These are phyloP conservation scores for Pichia sp. DNA, from an alignment of 1,139 yeast species.

Conservation along the genomic window DNA sequence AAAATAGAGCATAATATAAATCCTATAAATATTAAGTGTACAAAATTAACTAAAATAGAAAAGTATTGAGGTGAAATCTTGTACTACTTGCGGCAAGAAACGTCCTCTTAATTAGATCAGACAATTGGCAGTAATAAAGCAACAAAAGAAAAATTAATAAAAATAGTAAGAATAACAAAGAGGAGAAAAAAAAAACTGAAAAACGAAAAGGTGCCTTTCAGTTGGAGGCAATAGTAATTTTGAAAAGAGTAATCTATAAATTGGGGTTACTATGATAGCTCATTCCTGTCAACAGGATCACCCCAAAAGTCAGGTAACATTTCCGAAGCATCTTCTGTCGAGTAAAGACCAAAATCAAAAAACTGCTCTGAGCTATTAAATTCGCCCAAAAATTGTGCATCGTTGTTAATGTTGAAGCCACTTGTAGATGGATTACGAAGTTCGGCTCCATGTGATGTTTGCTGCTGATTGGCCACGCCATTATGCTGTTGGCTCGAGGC, in stretches of 20 bases:
- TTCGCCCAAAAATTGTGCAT: slow-evolving; percentile 29
- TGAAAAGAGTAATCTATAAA: not conserved
- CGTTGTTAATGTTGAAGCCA: slow-evolving; percentile 15
- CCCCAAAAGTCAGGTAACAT: slow-evolving; percentile 46
- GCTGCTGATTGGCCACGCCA: not conserved
- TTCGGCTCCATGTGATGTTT: not conserved
- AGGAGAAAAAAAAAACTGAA: not conserved
- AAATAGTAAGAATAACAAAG: not conserved
- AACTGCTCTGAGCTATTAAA: slow-evolving; percentile 37
- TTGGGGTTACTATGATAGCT: slow-evolving; percentile 2
- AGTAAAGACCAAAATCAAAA: slow-evolving; percentile 52
- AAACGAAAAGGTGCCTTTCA: not conserved
- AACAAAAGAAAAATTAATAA: not conserved
- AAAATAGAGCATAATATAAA: not conserved
- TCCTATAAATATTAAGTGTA: not conserved
- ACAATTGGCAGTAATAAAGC: not conserved
- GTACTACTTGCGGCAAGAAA: not conserved
- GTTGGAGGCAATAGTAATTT: not conserved
- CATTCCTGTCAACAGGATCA: slow-evolving; percentile 44
- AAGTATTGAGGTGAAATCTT: not conserved
- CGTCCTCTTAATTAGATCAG: not conserved
- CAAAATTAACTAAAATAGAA: not conserved
- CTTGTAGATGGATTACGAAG: not conserved
- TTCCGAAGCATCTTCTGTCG: slow-evolving; percentile 32
- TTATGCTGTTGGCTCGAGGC: not conserved